Base-by-base conservation (phyloP, 129 eudicot genomes). In the Helichrysum umbraculigerum region DNA sequence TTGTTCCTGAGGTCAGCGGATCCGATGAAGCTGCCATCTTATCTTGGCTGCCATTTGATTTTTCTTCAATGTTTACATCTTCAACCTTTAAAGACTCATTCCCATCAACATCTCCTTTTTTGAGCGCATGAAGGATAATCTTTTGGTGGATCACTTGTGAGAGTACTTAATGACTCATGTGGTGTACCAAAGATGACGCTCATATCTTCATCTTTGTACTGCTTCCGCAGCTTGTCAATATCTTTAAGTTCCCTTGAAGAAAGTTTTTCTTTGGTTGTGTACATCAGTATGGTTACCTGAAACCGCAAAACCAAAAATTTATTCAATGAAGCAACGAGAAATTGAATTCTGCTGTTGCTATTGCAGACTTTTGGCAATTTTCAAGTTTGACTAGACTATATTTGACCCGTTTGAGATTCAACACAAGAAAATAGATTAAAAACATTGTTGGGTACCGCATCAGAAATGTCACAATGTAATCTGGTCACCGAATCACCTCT, bases 401-500 rank as follows among this genome's bases (percentile, higher is more conserved):
- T n/a, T n/a, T n/a, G n/a, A n/a, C n/a, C n/a, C n/a, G n/a, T n/a
- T n/a, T n/a, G n/a, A n/a, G n/a, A n/a, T n/a, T n/a, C n/a, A n/a
- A n/a, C n/a, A n/a, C n/a, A n/a, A n/a, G n/a, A n/a, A n/a, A n/a
- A n/a, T n/a, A n/a, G n/a, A n/a, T n/a, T n/a, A n/a, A n/a, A n/a
- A n/a, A n/a, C 7, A n/a, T 28, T 52, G 20, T 20, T 20, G 17
- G 74, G 19, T 86, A 92, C 98, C 88, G 96, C 98, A 81, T 92
- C 98, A 56, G 96, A 92, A 68, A 90, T 81, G 80, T 92, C 96
- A 71, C 96, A 92, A 80, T 92, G 98, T 73, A 92, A 74, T 76
- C 90, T 90, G 34, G 98, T 80, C 51, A 92, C 96, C 4, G 98
- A 92, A 79, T 92, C 98, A 65, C 98, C 98, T 77, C 91, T 81